Percentiles rank a stretch among this genome's conserved stretches.
These are phyloP conservation scores for Aspergillus japonicus DNA, from an alignment of 2,329 filamentous ascomycete species.

Conservation along the genomic window DNA sequence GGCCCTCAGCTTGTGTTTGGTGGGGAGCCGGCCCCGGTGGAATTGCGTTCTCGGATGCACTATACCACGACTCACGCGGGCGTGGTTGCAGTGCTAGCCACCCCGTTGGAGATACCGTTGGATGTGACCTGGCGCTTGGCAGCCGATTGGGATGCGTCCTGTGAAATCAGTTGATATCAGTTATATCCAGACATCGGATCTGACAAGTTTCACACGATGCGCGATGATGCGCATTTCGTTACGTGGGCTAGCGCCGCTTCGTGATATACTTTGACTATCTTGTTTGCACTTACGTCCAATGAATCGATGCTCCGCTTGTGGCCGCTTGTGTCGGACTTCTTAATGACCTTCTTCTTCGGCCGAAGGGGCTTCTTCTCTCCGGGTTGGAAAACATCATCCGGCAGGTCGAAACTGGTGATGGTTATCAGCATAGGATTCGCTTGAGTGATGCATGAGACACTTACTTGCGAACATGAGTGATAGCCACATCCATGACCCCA, in stretches of 20 bases:
- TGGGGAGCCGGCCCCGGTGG: constrained; percentile 34
- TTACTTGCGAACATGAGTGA: constrained; percentile 85
- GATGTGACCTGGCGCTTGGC: constrained; percentile 37
- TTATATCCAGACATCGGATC: constrained; percentile 26
- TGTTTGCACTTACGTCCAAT: constrained; percentile 44
- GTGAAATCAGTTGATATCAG: constrained; percentile 30
- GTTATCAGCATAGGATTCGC: constrained; percentile 7
- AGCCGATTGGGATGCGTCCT: constrained; percentile 30
- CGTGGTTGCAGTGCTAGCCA: constrained; percentile 20
- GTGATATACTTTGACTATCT: constrained; percentile 25
- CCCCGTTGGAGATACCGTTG: constrained; percentile 24
- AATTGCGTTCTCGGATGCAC: constrained; percentile 7
- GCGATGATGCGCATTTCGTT: constrained; percentile 23
- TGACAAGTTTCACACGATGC: constrained; percentile 17
- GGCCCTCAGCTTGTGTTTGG: constrained; percentile 14
- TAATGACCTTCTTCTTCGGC: constrained; percentile 54
- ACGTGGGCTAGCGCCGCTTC: constrained; percentile 24
- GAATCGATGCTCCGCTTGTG: constrained; percentile 43
- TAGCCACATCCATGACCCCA: constrained; percentile 73
- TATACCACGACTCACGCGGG: constrained; percentile 29
- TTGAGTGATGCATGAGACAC: constrained; percentile 29
- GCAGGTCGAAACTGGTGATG: constrained; percentile 70
- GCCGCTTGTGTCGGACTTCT: constrained; percentile 34
- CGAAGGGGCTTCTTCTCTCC: constrained; percentile 70
- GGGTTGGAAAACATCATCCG: constrained; percentile 80